A percentile compares a stretch with the other conserved stretches of the same genome.
phyloP scores from a whole-genome alignment of 176 grass and related monocot genomes.

The Pontederia crassipes region DNA sequence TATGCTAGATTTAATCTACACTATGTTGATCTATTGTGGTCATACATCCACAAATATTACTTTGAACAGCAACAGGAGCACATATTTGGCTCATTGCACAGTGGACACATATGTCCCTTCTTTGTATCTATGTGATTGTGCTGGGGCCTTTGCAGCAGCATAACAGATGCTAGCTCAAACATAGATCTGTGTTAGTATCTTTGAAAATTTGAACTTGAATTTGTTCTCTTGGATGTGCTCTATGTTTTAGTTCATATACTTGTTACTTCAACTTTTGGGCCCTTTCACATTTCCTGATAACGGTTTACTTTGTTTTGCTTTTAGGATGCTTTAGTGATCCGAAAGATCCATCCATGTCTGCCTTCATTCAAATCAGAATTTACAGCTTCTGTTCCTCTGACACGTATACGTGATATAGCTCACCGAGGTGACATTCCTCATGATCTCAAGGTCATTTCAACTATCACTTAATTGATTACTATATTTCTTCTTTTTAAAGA shows the following conservation, averaged over 20 bases:
- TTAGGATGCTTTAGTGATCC: conserved; percentile 67
- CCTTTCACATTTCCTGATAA: neutral
- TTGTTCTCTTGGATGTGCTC: neutral
- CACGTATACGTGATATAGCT: conserved; percentile 95
- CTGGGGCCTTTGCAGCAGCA: too few species aligned
- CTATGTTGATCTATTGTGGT: too few species aligned
- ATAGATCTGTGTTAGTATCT: too few species aligned
- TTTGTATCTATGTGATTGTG: too few species aligned
- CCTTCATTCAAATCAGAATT: conserved; percentile 99
- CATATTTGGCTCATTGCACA: too few species aligned
- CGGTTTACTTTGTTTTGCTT: conserved; percentile 3
- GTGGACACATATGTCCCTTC: too few species aligned
- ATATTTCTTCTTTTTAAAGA: conserved; percentile 11
- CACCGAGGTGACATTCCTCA: conserved; percentile 94
- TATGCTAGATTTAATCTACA: too few species aligned
- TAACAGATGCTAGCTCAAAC: too few species aligned
- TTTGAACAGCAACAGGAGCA: too few species aligned
- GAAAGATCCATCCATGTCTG: conserved; percentile 82
- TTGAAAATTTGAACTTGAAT: too few species aligned
- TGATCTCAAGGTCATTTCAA: conserved; percentile 66
- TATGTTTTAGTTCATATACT: neutral
- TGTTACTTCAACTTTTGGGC: neutral
- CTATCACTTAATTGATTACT: conserved; percentile 9
- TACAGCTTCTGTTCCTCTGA: conserved; percentile 96
- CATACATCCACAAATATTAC: too few species aligned